These are phyloP conservation scores for Pythium aristosporum DNA, from an alignment of 352 stramenopile species.

Conservation along the genomic window DNA sequence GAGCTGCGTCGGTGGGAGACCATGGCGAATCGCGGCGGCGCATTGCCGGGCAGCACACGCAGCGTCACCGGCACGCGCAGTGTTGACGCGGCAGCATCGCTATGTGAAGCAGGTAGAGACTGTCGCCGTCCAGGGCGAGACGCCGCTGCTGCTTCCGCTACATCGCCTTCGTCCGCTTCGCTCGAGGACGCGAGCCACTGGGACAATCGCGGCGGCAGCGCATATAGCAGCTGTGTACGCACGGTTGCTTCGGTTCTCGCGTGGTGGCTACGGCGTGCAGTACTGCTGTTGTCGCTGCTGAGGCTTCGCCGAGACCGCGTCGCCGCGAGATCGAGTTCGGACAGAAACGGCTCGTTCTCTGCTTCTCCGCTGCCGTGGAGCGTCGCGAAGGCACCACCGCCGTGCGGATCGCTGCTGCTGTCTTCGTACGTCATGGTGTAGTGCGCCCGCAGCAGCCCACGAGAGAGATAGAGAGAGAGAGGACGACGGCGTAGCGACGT, in stretches of 20 bases:
- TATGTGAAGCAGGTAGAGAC: background rate
- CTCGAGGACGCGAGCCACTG: constrained; percentile 29
- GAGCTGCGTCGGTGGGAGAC: background rate
- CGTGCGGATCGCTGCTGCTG: background rate
- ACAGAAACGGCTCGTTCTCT: constrained; percentile 11
- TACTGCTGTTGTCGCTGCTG: background rate
- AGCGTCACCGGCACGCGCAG: constrained; percentile 6
- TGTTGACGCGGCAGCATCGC: background rate
- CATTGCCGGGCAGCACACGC: constrained; percentile 3
- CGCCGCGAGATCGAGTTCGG: background rate
- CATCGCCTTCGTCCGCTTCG: background rate
- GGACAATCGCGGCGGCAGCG: constrained; percentile 28
- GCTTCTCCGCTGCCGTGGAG: background rate
- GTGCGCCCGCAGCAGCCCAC: background rate
- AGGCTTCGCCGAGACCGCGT: background rate
- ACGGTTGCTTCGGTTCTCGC: background rate
- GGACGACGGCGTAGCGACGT: background rate
- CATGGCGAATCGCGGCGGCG: background rate
- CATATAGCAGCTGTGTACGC: constrained; percentile 22
- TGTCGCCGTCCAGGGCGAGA: background rate
- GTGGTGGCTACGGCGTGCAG: background rate
- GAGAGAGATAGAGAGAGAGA: background rate
- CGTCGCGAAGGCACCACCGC: background rate
- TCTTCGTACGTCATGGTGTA: background rate
- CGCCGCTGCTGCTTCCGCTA: no score